Evolutionary conservation across 345 rosid genomes (phyloP).

Genomic region (Dipteronia dyeriana): DNA sequence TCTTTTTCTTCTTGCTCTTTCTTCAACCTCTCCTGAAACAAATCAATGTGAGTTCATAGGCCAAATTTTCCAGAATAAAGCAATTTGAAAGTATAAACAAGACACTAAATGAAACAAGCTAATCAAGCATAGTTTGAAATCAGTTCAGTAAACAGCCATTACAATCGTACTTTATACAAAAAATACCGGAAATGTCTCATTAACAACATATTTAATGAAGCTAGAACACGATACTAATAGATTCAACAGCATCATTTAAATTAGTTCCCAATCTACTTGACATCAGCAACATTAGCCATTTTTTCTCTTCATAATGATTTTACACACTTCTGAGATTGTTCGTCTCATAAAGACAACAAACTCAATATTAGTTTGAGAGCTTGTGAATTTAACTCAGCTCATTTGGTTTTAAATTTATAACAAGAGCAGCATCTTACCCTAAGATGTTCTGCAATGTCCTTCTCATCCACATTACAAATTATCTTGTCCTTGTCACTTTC

Average conservation of each 20-base stretch:
- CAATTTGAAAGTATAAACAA: neutral
- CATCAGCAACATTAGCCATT: neutral
- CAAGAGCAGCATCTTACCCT: slow-evolving; percentile 63
- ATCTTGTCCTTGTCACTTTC: slow-evolving; percentile 97
- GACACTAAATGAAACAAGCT: slow-evolving; percentile 2
- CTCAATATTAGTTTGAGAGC: slow-evolving; percentile 11
- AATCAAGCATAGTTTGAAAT: slow-evolving; percentile 3
- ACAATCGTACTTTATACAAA: slow-evolving; percentile 12
- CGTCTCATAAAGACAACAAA: neutral
- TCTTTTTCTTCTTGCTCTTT: slow-evolving; percentile 97
- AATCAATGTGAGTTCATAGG: slow-evolving; percentile 5
- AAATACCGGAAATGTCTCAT: slow-evolving; percentile 5
- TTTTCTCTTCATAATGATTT: neutral
- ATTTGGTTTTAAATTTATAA: slow-evolving; percentile 9
- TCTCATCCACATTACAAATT: slow-evolving; percentile 93
- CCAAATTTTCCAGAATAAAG: slow-evolving; percentile 10
- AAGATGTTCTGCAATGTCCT: slow-evolving; percentile 93
- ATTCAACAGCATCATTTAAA: slow-evolving; percentile 2
- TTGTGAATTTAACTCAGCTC: slow-evolving; percentile 10
- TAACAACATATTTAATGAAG: slow-evolving; percentile 11
- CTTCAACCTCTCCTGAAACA: slow-evolving; percentile 78
- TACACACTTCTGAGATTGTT: slow-evolving; percentile 1
- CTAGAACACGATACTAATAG: slow-evolving; percentile 9
- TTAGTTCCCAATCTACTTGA: slow-evolving; percentile 16
- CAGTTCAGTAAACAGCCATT: slow-evolving; percentile 11